A percentile compares a stretch with the other conserved stretches of the same genome.
Evolutionary conservation across 768 basidiomycete species (phyloP).

Genomic region (Coprinellus aureogranulatus): DNA sequence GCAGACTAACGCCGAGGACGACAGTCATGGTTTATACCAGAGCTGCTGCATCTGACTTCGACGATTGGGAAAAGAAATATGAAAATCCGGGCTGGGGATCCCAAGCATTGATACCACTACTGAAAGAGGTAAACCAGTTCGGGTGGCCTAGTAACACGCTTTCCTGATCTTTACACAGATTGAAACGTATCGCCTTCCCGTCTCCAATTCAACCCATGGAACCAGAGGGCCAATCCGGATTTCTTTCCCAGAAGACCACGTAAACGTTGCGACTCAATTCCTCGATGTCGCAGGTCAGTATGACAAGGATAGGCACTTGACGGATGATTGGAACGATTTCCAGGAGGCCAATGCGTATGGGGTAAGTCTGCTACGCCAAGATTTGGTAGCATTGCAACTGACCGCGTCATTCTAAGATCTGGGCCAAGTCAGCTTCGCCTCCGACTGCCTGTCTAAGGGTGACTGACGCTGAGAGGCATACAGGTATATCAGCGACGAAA

Average conservation of each 20-base stretch:
- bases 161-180: conserved; percentile 23
- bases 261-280: conserved; percentile 46
- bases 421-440: conserved; percentile 44
- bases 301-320: conserved; percentile 44
- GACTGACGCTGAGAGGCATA: background rate
- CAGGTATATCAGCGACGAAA: conserved; percentile 53
- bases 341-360: conserved; percentile 40
- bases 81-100: conserved; percentile 64
- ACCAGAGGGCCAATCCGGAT: conserved; percentile 49
- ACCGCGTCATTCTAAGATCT: conserved; percentile 35
- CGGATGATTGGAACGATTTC: conserved; percentile 51
- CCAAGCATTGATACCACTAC: conserved; percentile 51
- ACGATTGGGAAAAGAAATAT: conserved; percentile 54
- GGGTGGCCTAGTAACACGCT: no score
- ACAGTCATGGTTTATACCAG: conserved; percentile 56
- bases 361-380: conserved; percentile 35
- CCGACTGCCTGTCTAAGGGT: background rate
- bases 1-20: no score
- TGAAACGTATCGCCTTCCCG: conserved; percentile 36
- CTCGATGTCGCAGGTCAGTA: conserved; percentile 43
- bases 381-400: background rate
- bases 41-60: conserved; percentile 60
- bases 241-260: conserved; percentile 38
- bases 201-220: conserved; percentile 40
- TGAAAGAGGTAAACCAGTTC: conserved; percentile 45